Conservation (phyloP, 2,329 filamentous ascomycete genomes). For the Claviceps cyperi region DNA sequence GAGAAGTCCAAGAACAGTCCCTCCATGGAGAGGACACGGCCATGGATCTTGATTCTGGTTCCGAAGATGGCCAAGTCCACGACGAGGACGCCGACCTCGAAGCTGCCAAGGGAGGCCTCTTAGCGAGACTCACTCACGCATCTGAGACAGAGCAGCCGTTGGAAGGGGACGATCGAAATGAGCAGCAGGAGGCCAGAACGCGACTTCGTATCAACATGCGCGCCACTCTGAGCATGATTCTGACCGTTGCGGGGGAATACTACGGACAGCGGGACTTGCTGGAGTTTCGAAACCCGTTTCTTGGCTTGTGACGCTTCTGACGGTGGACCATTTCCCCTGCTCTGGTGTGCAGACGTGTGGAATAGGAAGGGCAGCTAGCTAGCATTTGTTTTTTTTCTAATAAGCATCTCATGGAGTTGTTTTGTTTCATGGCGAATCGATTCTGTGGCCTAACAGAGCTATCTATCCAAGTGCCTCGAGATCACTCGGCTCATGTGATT, state of each 20-base stretch:
- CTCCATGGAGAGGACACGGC: slow-evolving; percentile 20
- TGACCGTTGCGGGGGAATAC: slow-evolving; percentile 74
- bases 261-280: slow-evolving; percentile 83
- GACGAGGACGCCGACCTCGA: slow-evolving; percentile 25
- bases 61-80: slow-evolving; percentile 18
- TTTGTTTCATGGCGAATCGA: too few relatives aligned
- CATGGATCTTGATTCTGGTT: slow-evolving; percentile 28
- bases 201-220: slow-evolving; percentile 37
- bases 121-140: slow-evolving; percentile 26
- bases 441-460: too few relatives aligned
- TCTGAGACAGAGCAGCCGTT: slow-evolving; percentile 14
- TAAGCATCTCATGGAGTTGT: too few relatives aligned
- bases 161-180: slow-evolving; percentile 6
- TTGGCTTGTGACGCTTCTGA: slow-evolving; percentile 21
- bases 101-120: slow-evolving; percentile 32
- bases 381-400: too few relatives aligned
- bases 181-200: slow-evolving; percentile 14
- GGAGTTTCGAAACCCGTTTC: slow-evolving; percentile 52
- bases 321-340: too few relatives aligned
- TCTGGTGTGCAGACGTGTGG: too few relatives aligned
- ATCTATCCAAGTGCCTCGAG: too few relatives aligned
- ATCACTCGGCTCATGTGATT: too few relatives aligned
- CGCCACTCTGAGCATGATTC: slow-evolving; percentile 81
- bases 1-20: slow-evolving; percentile 1
- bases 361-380: too few relatives aligned